A percentile compares a stretch with the other conserved stretches of the same genome.
These are phyloP conservation scores for Pulveroboletus sp. DNA, from an alignment of 1,284 basidiomycete genomes.

Conservation along the genomic window DNA sequence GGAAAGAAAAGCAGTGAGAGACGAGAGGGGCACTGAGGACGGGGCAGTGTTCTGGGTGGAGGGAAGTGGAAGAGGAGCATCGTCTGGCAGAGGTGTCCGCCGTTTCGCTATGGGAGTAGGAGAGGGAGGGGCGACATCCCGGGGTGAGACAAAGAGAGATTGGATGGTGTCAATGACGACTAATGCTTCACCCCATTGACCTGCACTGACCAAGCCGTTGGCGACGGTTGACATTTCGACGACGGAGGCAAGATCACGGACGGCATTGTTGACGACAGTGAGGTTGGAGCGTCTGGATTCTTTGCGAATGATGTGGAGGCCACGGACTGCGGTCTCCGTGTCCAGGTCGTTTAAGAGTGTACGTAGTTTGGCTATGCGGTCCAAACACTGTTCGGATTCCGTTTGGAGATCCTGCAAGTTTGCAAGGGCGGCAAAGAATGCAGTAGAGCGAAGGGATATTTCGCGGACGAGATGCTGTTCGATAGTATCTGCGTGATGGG, in stretches of 20 bases:
- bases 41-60: conserved; percentile 30
- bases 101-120: conserved; percentile 3
- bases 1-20: conserved; percentile 64
- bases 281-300: conserved; percentile 65
- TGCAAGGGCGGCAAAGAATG: conserved; percentile 94
- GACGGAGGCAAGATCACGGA: conserved; percentile 66
- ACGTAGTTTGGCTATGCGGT: conserved; percentile 73
- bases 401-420: conserved; percentile 91
- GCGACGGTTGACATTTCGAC: conserved; percentile 74
- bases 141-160: conserved; percentile 51
- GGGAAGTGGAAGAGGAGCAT: conserved; percentile 27
- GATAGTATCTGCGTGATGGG: conserved; percentile 90
- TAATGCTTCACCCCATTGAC: conserved; percentile 84
- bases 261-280: conserved; percentile 53
- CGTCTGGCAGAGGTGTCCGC: conserved; percentile 15
- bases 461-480: conserved; percentile 94
- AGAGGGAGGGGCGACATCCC: background rate
- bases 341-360: conserved; percentile 75
- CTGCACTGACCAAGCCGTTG: conserved; percentile 68
- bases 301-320: conserved; percentile 67
- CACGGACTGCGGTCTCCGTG: conserved; percentile 71
- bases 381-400: conserved; percentile 82
- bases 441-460: conserved; percentile 85
- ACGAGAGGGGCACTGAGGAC: conserved; percentile 49
- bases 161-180: conserved; percentile 74